A percentile compares a stretch with the other conserved stretches of the same genome.
phyloP scores from a whole-genome alignment of 257 asterid species.

The Solanum piurae region DNA sequence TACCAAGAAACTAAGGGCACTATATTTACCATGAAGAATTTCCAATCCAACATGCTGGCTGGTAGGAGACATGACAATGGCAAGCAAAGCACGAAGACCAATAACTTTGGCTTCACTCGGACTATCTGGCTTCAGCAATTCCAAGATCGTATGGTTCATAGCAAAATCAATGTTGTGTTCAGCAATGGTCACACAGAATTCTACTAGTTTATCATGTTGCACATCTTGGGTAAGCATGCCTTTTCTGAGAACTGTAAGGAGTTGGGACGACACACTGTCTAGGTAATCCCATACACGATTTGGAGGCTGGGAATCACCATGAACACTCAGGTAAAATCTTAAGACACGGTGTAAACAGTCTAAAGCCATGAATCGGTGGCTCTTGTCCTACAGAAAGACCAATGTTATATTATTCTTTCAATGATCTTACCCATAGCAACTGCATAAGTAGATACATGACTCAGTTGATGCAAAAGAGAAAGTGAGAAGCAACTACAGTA shows the following conservation, averaged over 20 bases:
- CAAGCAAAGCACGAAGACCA: conserved; percentile 98
- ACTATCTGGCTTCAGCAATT: conserved; percentile 92
- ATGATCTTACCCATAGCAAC: not conserved
- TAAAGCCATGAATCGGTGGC: conserved; percentile 95
- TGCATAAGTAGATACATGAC: not conserved
- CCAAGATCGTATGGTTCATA: conserved; percentile 88
- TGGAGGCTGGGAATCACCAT: conserved; percentile 87
- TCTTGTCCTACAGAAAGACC: conserved; percentile 67
- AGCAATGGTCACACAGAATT: conserved; percentile 94
- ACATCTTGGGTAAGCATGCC: conserved; percentile 97
- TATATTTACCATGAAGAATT: conserved; percentile 74
- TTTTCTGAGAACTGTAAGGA: conserved; percentile 77
- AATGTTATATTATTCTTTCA: not conserved
- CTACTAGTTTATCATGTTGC: conserved; percentile 97
- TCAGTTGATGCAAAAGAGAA: not conserved
- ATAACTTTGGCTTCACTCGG: conserved; percentile 96
- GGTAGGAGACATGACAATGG: conserved; percentile 93
- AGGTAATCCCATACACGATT: conserved; percentile 98
- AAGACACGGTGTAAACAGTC: conserved; percentile 90
- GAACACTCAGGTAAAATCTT: conserved; percentile 91
- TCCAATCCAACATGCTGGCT: conserved; percentile 92
- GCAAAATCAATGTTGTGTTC: conserved; percentile 99
- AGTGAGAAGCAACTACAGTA: not conserved
- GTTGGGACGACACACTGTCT: conserved; percentile 96
- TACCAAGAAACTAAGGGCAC: not conserved